Conservation (phyloP, 257 asterid genomes). For the Echium plantagineum region DNA sequence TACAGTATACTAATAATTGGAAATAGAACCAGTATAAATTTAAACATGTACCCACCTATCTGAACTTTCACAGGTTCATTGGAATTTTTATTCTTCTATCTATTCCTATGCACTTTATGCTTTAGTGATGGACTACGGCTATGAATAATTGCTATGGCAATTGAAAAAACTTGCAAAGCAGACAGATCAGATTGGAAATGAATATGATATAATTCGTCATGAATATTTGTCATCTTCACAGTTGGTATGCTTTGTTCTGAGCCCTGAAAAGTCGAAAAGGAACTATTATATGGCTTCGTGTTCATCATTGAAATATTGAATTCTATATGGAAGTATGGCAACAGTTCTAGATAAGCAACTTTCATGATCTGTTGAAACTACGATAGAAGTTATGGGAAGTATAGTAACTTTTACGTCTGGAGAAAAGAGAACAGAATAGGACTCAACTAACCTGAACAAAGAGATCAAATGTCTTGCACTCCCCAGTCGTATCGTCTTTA, state of each 20-base stretch:
- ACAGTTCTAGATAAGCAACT: no score
- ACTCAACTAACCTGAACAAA: slow-evolving; percentile 45
- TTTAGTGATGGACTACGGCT: slow-evolving; percentile 38
- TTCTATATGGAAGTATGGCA: neutral
- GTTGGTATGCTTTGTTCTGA: slow-evolving; percentile 43
- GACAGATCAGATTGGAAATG: slow-evolving; percentile 65
- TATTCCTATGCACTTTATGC: slow-evolving; percentile 42
- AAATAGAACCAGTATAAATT: neutral
- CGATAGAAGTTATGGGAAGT: neutral
- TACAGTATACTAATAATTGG: no score
- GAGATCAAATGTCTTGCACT: slow-evolving; percentile 59
- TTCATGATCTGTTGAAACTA: no score
- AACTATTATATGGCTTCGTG: neutral
- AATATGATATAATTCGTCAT: slow-evolving; percentile 53
- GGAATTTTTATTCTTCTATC: slow-evolving; percentile 9
- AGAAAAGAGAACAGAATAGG: neutral
- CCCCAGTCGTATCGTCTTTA: slow-evolving; percentile 21
- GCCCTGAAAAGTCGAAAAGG: slow-evolving; percentile 38
- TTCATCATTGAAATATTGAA: no score
- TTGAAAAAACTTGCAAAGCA: slow-evolving; percentile 62
- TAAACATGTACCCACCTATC: neutral
- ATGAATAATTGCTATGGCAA: slow-evolving; percentile 75
- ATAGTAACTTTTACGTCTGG: neutral
- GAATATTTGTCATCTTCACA: slow-evolving; percentile 71
- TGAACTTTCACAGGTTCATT: neutral